Evolutionary conservation across 2,329 filamentous ascomycete species (phyloP).

Genomic region (Aspergillus melleus): DNA sequence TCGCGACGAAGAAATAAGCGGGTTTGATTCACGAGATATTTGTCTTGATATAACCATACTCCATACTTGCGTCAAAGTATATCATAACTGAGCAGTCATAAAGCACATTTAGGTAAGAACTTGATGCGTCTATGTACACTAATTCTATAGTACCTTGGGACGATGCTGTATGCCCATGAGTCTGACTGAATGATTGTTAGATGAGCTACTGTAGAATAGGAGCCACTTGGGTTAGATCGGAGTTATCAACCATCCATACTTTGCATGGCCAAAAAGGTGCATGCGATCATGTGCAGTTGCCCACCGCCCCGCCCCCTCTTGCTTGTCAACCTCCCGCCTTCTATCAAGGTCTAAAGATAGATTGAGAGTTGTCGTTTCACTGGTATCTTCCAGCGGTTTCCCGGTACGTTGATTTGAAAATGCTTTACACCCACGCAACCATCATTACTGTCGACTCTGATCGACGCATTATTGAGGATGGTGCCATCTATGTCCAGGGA

Average conservation of each 20-base stretch:
- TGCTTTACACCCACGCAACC: constrained; percentile 52
- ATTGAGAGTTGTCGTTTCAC: background rate
- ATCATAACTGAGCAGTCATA: too few relatives aligned
- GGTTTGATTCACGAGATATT: background rate
- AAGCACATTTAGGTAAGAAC: too few relatives aligned
- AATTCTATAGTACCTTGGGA: too few relatives aligned
- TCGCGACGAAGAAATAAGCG: background rate
- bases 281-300: background rate
- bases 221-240: too few relatives aligned
- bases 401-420: constrained; percentile 9
- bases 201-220: too few relatives aligned
- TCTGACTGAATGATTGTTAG: too few relatives aligned
- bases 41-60: too few relatives aligned
- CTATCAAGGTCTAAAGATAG: background rate
- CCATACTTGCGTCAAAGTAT: too few relatives aligned
- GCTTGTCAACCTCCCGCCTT: background rate
- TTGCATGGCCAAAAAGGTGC: too few relatives aligned
- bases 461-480: constrained; percentile 49
- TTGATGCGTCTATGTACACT: too few relatives aligned
- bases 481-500: constrained; percentile 45
- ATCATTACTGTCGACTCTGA: constrained; percentile 53
- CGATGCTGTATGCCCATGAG: too few relatives aligned
- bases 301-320: background rate
- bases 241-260: too few relatives aligned
- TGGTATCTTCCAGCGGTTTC: background rate